Percentiles rank a stretch among this genome's conserved stretches.
phyloP scores from a whole-genome alignment of 345 rosid species.

The Pelargonium nanum region DNA sequence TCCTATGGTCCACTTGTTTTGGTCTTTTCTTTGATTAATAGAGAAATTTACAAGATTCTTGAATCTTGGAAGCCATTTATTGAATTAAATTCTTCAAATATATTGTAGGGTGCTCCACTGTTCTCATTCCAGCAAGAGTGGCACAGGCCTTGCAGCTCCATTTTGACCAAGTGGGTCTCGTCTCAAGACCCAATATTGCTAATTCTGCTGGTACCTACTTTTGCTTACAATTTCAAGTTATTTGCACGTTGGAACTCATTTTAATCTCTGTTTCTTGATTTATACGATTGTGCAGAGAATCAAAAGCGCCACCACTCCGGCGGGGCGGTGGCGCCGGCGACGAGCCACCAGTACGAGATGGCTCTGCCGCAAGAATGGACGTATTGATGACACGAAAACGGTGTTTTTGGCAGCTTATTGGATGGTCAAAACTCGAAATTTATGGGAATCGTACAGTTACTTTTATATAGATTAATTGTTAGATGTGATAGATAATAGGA shows the following conservation, averaged over 20 bases:
- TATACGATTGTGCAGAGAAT: too few species aligned
- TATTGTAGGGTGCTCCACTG: conserved; percentile 58
- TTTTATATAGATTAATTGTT: too few species aligned
- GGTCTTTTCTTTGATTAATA: too few species aligned
- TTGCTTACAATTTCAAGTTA: neutral
- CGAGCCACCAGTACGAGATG: conserved; percentile 35
- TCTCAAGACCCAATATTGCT: conserved; percentile 25
- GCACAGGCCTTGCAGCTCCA: conserved; percentile 69
- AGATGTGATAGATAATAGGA: too few species aligned
- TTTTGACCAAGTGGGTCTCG: conserved; percentile 53
- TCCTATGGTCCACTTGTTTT: too few species aligned
- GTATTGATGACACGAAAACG: conserved; percentile 27
- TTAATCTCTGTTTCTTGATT: too few species aligned
- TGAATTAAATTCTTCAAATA: conserved; percentile 1
- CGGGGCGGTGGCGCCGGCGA: conserved; percentile 28
- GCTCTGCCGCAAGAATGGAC: conserved; percentile 80
- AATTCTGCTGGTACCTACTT: conserved; percentile 1
- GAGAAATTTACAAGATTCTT: too few species aligned
- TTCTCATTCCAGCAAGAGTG: conserved; percentile 75
- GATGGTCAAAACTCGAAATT: too few species aligned
- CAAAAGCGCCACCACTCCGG: conserved; percentile 24
- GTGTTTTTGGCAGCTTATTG: too few species aligned
- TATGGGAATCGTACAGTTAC: too few species aligned
- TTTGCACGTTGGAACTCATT: too few species aligned
- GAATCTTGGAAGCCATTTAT: conserved; percentile 2